Conservation (phyloP, 108 stramenopile species). For the Nannochloropsis gaditana region DNA sequence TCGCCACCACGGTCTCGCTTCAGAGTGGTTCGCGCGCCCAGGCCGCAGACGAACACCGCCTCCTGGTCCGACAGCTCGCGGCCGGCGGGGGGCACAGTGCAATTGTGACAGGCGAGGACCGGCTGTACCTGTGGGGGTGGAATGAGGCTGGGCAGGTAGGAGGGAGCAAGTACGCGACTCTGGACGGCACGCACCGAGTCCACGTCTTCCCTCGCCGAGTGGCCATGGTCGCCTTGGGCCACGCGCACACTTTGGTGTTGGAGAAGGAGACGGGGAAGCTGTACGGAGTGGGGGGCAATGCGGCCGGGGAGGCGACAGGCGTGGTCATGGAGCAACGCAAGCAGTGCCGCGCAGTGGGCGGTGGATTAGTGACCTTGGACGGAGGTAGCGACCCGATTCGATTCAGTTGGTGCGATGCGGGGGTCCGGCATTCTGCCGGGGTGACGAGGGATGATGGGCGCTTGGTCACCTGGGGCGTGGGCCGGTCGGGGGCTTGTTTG, state of each 20-base stretch:
- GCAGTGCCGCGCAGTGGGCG: background rate
- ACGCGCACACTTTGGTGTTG: background rate
- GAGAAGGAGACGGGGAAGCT: background rate
- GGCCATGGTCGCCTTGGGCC: conserved; percentile 4
- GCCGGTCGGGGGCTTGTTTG: background rate
- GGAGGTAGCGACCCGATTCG: background rate
- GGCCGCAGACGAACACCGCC: background rate
- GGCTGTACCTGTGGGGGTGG: background rate
- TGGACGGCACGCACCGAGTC: background rate
- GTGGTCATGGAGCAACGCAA: background rate
- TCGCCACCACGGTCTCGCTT: background rate
- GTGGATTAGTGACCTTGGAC: background rate
- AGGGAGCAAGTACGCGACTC: background rate
- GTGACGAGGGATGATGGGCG: background rate
- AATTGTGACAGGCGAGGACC: background rate
- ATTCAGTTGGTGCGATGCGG: background rate
- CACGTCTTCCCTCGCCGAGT: background rate
- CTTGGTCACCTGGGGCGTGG: background rate
- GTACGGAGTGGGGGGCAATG: background rate
- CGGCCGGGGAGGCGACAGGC: background rate
- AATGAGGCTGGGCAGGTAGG: background rate
- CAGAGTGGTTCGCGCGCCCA: background rate
- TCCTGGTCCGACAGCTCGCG: conserved; percentile 10
- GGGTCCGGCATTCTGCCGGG: background rate
- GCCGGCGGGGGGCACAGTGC: background rate